Evolutionary conservation across 2,329 filamentous ascomycete species (phyloP), one percentile per base, ranked within the genome.

Genomic region (Fusarium sublunatum): DNA sequence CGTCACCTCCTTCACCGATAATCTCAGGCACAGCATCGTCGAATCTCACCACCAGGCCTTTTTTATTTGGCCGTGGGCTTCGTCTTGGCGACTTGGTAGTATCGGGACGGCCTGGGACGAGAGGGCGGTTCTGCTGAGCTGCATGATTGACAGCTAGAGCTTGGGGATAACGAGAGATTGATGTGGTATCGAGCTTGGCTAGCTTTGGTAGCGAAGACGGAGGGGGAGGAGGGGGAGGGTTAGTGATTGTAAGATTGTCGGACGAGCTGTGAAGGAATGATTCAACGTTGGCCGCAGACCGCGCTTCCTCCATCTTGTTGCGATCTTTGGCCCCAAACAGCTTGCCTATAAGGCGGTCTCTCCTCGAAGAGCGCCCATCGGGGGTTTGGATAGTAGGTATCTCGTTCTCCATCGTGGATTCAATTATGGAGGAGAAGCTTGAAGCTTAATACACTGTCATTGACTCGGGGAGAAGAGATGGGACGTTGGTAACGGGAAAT

Each of bases 1-100:
- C 93, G 71, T 97, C 94, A 31, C 94, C 94, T 55, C 94, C 94
- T 75, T 94, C 89, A 42, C 94, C 94, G 71, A 98, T 97, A 61
- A 97, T 77, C 42, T 92, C 90, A 7, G 93, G 93, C 51, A 84
- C 82, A 9, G 83, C 84, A 67, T 91, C 87, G 48, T 84, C 85
- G 70, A 97, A 97, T 53, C 83, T 86, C 32, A 97, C 93, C 5
- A 80, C 80, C 60, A 95, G 79, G 9, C 90, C 90, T 75, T 91
- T 91, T 72, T 84, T 86, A 46, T 78, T 80, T 24, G 77, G 78
- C 22, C 78, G 78, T 26, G 81, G 78, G 62, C 78, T 83, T 68
- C 74, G 75, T 46, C 73, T 76, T 12, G 81, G 78, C 39, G 81
- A 81, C 61, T 75, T 77, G 19, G 78, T 77, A n/a, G 78, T 73